Conservation (phyloP, 192 early-diverging fungal species). For the Backusella mclennaniae region DNA sequence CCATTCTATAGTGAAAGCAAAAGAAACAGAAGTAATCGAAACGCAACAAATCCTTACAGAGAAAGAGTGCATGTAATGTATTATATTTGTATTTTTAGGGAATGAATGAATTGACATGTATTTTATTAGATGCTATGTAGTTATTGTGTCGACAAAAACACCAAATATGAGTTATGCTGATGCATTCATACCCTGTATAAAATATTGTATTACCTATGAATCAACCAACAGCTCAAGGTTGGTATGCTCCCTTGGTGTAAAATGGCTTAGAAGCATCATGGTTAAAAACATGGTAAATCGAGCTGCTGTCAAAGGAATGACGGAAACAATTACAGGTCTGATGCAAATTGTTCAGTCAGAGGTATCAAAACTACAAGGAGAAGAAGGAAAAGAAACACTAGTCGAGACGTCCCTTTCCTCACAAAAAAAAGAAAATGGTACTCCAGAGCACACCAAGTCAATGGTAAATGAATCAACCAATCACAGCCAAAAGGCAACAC, state of each 20-base stretch:
- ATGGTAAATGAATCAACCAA: neutral
- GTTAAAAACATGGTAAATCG: slow-evolving; percentile 66
- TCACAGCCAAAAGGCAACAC: neutral
- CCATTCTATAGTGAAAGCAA: slow-evolving; percentile 52
- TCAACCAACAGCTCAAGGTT: slow-evolving; percentile 50
- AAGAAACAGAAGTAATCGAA: slow-evolving; percentile 64
- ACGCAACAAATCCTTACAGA: slow-evolving; percentile 53
- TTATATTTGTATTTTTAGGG: neutral
- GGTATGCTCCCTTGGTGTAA: slow-evolving; percentile 54
- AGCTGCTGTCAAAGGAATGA: slow-evolving; percentile 58
- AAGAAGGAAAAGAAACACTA: neutral
- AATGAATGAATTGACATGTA: neutral
- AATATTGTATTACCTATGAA: slow-evolving; percentile 70
- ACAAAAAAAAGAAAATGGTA: slow-evolving; percentile 22
- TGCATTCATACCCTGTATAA: slow-evolving; percentile 57
- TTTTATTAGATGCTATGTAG: slow-evolving; percentile 35
- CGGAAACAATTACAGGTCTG: slow-evolving; percentile 48
- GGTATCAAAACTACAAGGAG: slow-evolving; percentile 16
- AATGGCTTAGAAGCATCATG: slow-evolving; percentile 68
- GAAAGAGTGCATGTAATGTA: slow-evolving; percentile 49
- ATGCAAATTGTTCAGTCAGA: slow-evolving; percentile 43
- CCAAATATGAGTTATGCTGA: slow-evolving; percentile 69
- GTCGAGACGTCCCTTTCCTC: neutral
- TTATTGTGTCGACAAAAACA: slow-evolving; percentile 46
- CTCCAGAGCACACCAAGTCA: neutral